Base-by-base conservation (phyloP, 495 filamentous ascomycete species). In the Xylaria scruposa region DNA sequence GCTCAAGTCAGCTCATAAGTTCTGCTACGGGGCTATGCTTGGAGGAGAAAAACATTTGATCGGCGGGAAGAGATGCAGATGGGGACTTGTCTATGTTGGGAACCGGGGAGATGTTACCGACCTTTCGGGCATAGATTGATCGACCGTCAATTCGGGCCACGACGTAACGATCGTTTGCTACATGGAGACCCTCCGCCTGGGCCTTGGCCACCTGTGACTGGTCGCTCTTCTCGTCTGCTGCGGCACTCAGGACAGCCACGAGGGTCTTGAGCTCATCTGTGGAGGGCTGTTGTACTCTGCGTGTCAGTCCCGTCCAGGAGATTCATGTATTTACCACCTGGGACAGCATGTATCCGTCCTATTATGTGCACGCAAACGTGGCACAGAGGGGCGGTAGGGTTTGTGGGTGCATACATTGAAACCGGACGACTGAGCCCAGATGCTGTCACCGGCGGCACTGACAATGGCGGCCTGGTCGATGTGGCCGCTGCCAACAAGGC, bases 381-480 rank as follows among this genome's bases (percentile, higher is more conserved):
- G 46, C 38, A 59, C n/a, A 56, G 29, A 42, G 31, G 47, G 31
- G 31, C n/a, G 36, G 75, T 40, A 70, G 59, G 72, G 60, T 66
- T 53, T 62, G 40, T 58, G 66, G 70, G 8, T 59, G 78, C 90
- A 79, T 90, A 97, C 94, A 74, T 80, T 81, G 85, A 97, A 97
- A 72, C 85, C 88, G 24, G 86, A 21, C 26, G 90, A 88, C n/a
- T 84, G 78, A 69, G 95, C 95, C 93, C 95, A 97, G 74, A 91
- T 86, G 79, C 90, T 93, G 79, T 93, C 92, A 78, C 94, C 93
- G 72, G 91, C 90, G 70, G 82, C 84, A 83, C 90, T 93, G 84
- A 95, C 90, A 81, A 98, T 97, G 78, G 92, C 93, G 76, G 90
- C 96, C 84, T 92, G 91, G 86, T 96, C 92, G 82, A 97, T 84